A percentile compares a stretch with the other conserved stretches of the same genome.
Evolutionary conservation across 306 rosid genomes (phyloP).

Genomic region (Sicyos baderoa): DNA sequence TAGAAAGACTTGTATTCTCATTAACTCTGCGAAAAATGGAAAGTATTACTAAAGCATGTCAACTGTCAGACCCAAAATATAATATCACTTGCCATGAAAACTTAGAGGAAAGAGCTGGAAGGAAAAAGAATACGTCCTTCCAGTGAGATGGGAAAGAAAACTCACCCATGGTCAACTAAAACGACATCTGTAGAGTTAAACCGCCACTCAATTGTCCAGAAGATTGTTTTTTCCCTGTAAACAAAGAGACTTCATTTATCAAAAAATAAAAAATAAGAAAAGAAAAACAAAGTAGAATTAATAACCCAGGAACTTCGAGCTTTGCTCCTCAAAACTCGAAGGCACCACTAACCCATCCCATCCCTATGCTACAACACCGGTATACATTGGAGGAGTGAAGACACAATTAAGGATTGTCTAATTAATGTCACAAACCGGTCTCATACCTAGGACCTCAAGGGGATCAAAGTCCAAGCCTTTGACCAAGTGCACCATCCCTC

Average conservation of each 20-base stretch:
- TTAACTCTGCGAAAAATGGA: conserved; percentile 37
- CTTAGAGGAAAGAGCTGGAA: not conserved
- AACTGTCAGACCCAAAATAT: not conserved
- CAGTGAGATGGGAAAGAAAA: conserved; percentile 13
- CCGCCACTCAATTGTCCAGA: conserved; percentile 88
- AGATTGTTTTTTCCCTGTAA: conserved; percentile 65
- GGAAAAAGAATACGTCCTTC: not conserved
- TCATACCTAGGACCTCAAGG: too few species aligned
- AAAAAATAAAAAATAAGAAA: not conserved
- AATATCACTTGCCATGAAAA: not conserved
- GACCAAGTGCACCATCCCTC: too few species aligned
- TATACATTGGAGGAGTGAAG: too few species aligned
- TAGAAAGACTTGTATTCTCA: conserved; percentile 45
- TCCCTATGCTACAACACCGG: too few species aligned
- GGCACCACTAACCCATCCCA: too few species aligned
- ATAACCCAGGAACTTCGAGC: not conserved
- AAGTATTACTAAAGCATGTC: not conserved
- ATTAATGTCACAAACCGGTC: too few species aligned
- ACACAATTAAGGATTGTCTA: too few species aligned
- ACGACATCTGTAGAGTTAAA: conserved; percentile 55
- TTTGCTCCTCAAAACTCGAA: too few species aligned
- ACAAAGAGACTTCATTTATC: conserved; percentile 13
- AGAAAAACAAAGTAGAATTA: not conserved
- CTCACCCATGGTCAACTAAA: conserved; percentile 69
- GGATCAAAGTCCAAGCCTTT: too few species aligned